Evolutionary conservation across 768 basidiomycete species (phyloP).

Genomic region (Rhodocollybia butyracea): DNA sequence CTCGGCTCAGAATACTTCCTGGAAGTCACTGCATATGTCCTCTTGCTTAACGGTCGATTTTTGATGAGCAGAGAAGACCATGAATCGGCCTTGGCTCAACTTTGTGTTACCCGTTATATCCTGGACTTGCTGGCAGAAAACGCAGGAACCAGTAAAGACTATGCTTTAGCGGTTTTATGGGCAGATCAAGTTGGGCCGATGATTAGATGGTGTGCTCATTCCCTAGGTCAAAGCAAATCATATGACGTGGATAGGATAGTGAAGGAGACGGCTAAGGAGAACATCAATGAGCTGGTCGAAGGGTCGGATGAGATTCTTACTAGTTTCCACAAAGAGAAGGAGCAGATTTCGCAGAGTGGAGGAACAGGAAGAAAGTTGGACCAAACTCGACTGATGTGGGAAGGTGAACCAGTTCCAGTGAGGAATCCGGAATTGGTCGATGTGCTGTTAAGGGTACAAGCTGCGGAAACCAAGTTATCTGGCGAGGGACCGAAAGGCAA

Average conservation of each 20-base stretch:
- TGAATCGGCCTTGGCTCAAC: constrained; percentile 69
- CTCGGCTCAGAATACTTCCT: constrained; percentile 58
- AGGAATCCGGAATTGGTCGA: constrained; percentile 91
- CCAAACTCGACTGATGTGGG: constrained; percentile 60
- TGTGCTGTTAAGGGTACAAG: constrained; percentile 79
- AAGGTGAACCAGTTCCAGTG: constrained; percentile 78
- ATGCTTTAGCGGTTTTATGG: constrained; percentile 82
- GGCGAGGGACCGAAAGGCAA: constrained; percentile 26
- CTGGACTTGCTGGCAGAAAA: constrained; percentile 62
- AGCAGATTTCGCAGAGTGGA: constrained; percentile 28
- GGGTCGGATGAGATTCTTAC: constrained; percentile 54
- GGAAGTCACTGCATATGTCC: constrained; percentile 74
- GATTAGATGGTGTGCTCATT: constrained; percentile 90
- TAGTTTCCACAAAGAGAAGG: constrained; percentile 44
- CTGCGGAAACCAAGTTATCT: constrained; percentile 60
- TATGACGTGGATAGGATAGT: constrained; percentile 83
- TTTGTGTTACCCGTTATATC: constrained; percentile 74
- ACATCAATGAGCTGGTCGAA: constrained; percentile 60
- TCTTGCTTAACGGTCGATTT: constrained; percentile 81
- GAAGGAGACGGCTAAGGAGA: constrained; percentile 53
- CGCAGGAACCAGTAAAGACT: constrained; percentile 75
- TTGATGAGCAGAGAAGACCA: constrained; percentile 61
- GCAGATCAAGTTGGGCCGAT: constrained; percentile 88
- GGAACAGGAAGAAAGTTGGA: constrained; percentile 47
- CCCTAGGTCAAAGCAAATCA: constrained; percentile 71